A percentile compares a stretch with the other conserved stretches of the same genome.
Evolutionary conservation across 768 basidiomycete species (phyloP).

Genomic region (Sporobolomyces phaffii): DNA sequence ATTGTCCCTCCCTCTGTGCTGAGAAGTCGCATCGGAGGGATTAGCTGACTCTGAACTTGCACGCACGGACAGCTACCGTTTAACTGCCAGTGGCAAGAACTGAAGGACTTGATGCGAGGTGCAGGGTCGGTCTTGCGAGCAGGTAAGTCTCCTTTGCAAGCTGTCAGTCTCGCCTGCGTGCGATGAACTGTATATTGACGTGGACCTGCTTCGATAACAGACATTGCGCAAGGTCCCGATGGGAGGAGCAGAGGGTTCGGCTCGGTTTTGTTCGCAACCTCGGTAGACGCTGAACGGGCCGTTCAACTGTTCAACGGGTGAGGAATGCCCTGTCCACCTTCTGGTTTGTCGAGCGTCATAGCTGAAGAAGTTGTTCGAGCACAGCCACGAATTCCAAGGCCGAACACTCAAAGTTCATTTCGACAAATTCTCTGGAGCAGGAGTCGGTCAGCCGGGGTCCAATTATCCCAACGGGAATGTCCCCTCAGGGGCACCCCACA

Average conservation of each 20-base stretch:
- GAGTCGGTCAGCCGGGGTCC: conserved; percentile 2
- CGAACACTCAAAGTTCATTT: conserved; percentile 81
- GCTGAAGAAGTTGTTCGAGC: conserved; percentile 7
- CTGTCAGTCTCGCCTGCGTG: too few relatives aligned
- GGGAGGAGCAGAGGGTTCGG: conserved; percentile 88
- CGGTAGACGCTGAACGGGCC: conserved; percentile 75
- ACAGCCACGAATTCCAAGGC: conserved; percentile 80
- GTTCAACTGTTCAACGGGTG: conserved; percentile 86
- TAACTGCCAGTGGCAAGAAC: conserved; percentile 95
- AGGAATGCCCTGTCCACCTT: too few relatives aligned
- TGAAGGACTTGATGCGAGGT: conserved; percentile 89
- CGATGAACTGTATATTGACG: too few relatives aligned
- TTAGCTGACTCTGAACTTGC: background rate
- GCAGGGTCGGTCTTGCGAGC: conserved; percentile 85
- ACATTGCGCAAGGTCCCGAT: conserved; percentile 79
- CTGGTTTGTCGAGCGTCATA: conserved; percentile 6
- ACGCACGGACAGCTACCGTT: conserved; percentile 84
- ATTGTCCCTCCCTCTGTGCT: too few relatives aligned
- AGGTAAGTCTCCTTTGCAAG: conserved; percentile 15
- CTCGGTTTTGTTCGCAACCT: conserved; percentile 77
- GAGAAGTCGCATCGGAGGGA: too few relatives aligned
- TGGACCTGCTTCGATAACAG: conserved; percentile 43
- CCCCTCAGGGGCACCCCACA: too few relatives aligned
- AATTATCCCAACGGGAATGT: background rate
- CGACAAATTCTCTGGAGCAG: conserved; percentile 59